Base-by-base conservation (phyloP, 73 alveolate genomes). In the Symbiodinium pilosum region DNA sequence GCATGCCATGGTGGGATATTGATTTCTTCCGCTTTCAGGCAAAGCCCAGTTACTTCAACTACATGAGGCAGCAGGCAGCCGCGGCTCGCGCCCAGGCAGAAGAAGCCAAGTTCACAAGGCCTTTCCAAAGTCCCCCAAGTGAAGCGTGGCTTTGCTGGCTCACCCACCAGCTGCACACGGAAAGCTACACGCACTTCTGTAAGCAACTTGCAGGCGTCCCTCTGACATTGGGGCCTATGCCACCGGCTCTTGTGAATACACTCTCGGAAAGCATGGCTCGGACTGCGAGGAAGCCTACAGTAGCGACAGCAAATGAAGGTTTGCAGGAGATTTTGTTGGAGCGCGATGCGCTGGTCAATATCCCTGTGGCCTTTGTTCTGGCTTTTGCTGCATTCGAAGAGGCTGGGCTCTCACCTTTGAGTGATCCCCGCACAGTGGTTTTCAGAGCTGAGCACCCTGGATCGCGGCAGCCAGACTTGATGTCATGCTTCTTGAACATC, bases 121-220 rank as follows among this genome's bases (percentile, higher is more conserved):
- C 68, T 26, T 91, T 69, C 36, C 52, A 42, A 20, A 91, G 97
- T 43, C 97, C 97, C 4, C 81, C 97, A 26, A 68, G 68, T 36
- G 88, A 71, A 26, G 97, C 97, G 28, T 91, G 97, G 97, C 51
- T 91, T 43, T 16, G 77, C 24, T 91, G 97, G 97, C 51, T 91
- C 56, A 68, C 97, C 36, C 97, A 91, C 40, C 75, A 68, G 36
- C 97, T 91, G 47, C 88, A 91, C 51, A 86, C 97, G 47, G 43
- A 36, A n/a, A 1, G 18, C 14, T 91, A 69, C 32, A 18, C n/a
- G 38, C 21, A 32, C 5, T 91, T 69, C 30, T 91, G 97, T 30
- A 43, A 68, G 75, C 5, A 36, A 36, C 77, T 64, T 2, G 24
- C 71, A 21, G 77, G 36, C 16, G 32, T 21, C 32, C 38, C 38